A percentile compares a stretch with the other conserved stretches of the same genome.
Evolutionary conservation across 305 asterid species (phyloP).

Genomic region (Fraxinus paxiana): DNA sequence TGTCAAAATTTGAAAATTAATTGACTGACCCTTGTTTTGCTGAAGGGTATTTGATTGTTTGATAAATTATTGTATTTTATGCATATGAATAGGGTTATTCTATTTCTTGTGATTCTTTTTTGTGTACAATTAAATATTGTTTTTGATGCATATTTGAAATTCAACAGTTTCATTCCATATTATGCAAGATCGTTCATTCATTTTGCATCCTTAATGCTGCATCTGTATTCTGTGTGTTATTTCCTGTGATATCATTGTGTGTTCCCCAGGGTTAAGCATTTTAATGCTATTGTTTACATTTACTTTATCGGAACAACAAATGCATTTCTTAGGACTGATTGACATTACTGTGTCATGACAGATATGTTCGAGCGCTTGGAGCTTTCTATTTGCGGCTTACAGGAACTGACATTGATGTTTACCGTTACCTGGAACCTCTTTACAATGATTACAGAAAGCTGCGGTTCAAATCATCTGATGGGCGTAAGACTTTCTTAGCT

Average conservation of each 20-base stretch:
- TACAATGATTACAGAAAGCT: constrained; percentile 91
- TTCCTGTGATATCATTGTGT: not conserved
- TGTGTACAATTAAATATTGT: not conserved
- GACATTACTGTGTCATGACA: constrained; percentile 10
- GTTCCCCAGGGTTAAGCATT: not conserved
- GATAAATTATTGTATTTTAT: not conserved
- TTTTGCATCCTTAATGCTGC: not conserved
- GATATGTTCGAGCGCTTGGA: constrained; percentile 86
- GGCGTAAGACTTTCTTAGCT: constrained; percentile 41
- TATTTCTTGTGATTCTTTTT: not conserved
- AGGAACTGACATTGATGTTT: constrained; percentile 80
- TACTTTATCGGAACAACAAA: not conserved
- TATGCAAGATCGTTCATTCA: not conserved
- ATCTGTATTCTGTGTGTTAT: not conserved
- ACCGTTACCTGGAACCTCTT: constrained; percentile 81
- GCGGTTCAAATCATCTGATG: constrained; percentile 55
- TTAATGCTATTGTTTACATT: not conserved
- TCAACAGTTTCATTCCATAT: not conserved
- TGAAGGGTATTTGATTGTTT: not conserved
- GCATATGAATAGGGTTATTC: not conserved
- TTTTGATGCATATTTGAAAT: not conserved
- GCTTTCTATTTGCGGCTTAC: constrained; percentile 95
- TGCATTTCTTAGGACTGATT: not conserved
- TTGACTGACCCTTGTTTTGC: not conserved
- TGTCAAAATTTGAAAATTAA: not conserved